Base-by-base conservation (phyloP, 768 basidiomycete species). In the Rhodocollybia butyracea region DNA sequence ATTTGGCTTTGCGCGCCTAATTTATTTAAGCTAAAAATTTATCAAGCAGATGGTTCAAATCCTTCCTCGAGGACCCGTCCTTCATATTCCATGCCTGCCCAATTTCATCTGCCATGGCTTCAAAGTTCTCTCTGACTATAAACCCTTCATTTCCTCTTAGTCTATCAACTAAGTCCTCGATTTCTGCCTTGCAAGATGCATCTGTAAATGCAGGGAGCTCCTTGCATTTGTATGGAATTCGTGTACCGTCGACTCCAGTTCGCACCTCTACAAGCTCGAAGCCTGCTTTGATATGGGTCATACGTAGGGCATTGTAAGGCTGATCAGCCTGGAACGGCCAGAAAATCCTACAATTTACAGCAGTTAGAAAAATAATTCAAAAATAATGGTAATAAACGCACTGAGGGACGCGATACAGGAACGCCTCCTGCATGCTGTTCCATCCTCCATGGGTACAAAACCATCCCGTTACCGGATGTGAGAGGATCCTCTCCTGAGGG, bases 1-100 rank as follows among this genome's bases (percentile, higher is more conserved):
- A 32, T 12, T 24, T 17, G 56, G 59, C 51, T 26, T 61, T 66
- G 45, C 65, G 61, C 56, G 57, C 36, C 54, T 59, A 46, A 58
- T 17, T n/a, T n/a, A n/a, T n/a, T n/a, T n/a, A n/a, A n/a, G n/a
- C n/a, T n/a, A 34, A 8, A n/a, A 22, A 54, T 38, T 50, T 38
- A 7, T 38, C 24, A 15, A 53, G 7, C 27, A 43, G n/a, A 17
- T n/a, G 17, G 13, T 34, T 24, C 19, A 54, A 36, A 21, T 46
- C 41, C 21, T 32, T 31, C 19, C 53, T 54, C 10, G 53, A 34
- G 19, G 45, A 4, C 40, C 43, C 42, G 12, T 30, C 30, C 7
- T 26, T 4, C 4, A 8, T 17, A 17, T 43, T 31, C 53, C 53
- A 54, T 32, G 15, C 29, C 19, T 42, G 45, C 29, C n/a, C 5